Evolutionary conservation across 164 flowering plant species (phyloP), one percentile per base, ranked within the genome.

Genomic region (Liquidambar formosana): DNA sequence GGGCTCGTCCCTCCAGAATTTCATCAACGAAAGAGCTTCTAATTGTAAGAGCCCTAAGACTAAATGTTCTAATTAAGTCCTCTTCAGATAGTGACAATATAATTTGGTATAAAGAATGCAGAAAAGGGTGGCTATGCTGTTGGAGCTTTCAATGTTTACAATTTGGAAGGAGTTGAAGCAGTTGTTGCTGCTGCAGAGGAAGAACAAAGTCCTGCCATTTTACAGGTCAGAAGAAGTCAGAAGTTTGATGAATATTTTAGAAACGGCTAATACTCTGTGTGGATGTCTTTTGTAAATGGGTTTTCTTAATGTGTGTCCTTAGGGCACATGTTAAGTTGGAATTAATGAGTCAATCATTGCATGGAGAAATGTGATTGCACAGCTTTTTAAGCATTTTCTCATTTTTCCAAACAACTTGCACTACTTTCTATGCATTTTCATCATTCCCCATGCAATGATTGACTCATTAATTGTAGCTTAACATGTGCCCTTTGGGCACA

Each of bases 181-280:
- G 98, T 96, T 81, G 88, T 93, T 76, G 85, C 95, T 77, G 99
- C 99, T 75, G 99, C 99, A 26, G 97, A 96, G 88, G 93, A 87
- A 72, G 87, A 88, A 83, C 76, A 72, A 33, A 96, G 99, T 72
- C 97, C 99, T 71, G 99, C 98, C 60, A 96, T 96, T 73, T 83
- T 96, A 81, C 99, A 93, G 97, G 99, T 96, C 61, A 53, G 79
- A 65, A 38, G 4, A 46, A 53, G 52, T 52, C n/a, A 47, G 26
- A 25, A 64, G 52, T 5, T 65, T 27, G 23, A 33, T 33, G 2
- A 27, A 13, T 23, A 16, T 57, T 33, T 22, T 56, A 23, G 26
- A 49, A 23, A 52, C 38, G 52, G 13, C 18, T 57, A 41, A 19
- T 52, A 11, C 46, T 65, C 26, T 4, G 52, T 11, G 25, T 26